phyloP scores from a whole-genome alignment of 2,329 filamentous ascomycete genomes.

The Mariannaea elegans region DNA sequence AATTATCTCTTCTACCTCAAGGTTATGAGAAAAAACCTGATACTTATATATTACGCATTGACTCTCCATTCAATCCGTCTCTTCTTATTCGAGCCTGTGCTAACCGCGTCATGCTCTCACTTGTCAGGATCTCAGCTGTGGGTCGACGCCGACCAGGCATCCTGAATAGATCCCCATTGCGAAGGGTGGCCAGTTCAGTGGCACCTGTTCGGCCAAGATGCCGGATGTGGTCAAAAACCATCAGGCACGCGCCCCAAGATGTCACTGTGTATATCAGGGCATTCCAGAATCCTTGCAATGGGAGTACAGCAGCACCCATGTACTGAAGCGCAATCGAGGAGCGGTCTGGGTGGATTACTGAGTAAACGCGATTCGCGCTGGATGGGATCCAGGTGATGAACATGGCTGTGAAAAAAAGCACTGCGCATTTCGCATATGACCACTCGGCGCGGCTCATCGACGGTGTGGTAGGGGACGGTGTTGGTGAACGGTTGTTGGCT shows the following conservation, averaged over 20 bases:
- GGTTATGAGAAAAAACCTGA: too few species aligned
- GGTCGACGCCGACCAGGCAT: not conserved
- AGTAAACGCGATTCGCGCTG: slow-evolving; percentile 75
- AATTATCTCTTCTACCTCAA: too few species aligned
- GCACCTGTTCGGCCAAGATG: not conserved
- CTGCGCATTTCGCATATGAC: slow-evolving; percentile 71
- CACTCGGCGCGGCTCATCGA: slow-evolving; percentile 63
- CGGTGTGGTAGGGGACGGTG: not conserved
- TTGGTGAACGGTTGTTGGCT: slow-evolving; percentile 64
- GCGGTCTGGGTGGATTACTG: slow-evolving; percentile 60
- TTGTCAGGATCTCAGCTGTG: not conserved
- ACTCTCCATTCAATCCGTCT: not conserved
- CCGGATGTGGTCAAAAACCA: not conserved
- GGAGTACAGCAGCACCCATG: slow-evolving; percentile 74
- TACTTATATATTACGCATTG: too few species aligned
- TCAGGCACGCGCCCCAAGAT: slow-evolving; percentile 54
- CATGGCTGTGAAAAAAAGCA: slow-evolving; percentile 72
- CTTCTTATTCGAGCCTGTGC: not conserved
- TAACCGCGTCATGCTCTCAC: not conserved
- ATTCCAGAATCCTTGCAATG: slow-evolving; percentile 83
- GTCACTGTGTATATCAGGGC: slow-evolving; percentile 74
- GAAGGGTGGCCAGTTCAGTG: not conserved
- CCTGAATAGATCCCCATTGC: not conserved
- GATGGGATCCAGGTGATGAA: slow-evolving; percentile 77
- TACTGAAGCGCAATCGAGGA: slow-evolving; percentile 67